Evolutionary conservation across 768 basidiomycete species (phyloP), one percentile per base, ranked within the genome.

Genomic region (Mycena floridula): DNA sequence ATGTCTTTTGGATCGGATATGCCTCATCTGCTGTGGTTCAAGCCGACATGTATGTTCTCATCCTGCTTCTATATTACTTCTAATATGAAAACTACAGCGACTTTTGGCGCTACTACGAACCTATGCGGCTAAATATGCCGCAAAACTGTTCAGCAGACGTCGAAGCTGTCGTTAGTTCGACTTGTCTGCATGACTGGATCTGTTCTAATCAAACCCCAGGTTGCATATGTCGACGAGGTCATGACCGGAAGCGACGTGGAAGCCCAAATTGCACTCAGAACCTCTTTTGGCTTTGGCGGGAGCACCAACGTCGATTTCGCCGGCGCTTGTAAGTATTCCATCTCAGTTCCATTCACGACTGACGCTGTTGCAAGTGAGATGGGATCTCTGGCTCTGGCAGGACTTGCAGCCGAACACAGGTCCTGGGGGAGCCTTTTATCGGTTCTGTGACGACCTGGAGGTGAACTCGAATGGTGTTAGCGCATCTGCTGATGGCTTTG

Each of bases 91-190:
- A 27, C 21, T 23, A 18, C 51, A 75, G 75, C 13, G 69, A 82
- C 56, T 82, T 77, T 55, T 85, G 81, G 81, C 67, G 66, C 50
- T 89, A 86, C 54, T 86, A 83, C 58, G 83, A 85, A 47, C 84
- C 84, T 11, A 76, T 84, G 51, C 77, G 77, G 13, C 66, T 75
- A 51, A 64, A 76, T 53, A 86, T 85, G 82, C 79, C 84, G 2
- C 40, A 54, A 50, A 88, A 89, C 59, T 89, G 86, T 61, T 85
- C 83, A 7, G 73, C 81, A 0, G 86, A 89, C 53, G 72, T 86
- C 24, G 64, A 83, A 57, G 73, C 72, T 4, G 82, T 81, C 13
- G 72, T n/a, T n/a, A n/a, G n/a, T n/a, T n/a, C n/a, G n/a, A n/a
- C n/a, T n/a, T n/a, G n/a, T n/a, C n/a, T n/a, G n/a, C n/a, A n/a